A percentile compares a stretch with the other conserved stretches of the same genome.
Evolutionary conservation across 1,139 yeast genomes (phyloP).

Genomic region (Saccharomycopsis crataegensis): DNA sequence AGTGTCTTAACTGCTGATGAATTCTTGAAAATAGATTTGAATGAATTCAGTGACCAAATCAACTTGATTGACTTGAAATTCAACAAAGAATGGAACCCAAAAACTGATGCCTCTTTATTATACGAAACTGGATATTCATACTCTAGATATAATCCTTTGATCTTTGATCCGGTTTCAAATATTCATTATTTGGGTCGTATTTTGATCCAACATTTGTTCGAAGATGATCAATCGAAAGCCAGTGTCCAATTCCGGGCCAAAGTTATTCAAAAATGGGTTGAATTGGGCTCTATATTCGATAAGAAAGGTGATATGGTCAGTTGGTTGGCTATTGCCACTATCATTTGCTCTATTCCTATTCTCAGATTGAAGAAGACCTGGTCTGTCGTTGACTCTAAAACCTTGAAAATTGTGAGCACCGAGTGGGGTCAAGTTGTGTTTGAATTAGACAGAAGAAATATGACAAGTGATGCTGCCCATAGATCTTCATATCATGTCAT

Average conservation of each 20-base stretch:
- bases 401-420: conserved; percentile 56
- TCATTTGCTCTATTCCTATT: conserved; percentile 76
- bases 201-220: conserved; percentile 62
- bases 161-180: conserved; percentile 61
- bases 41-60: conserved; percentile 47
- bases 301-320: conserved; percentile 88
- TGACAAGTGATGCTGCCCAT: conserved; percentile 44
- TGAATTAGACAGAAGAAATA: conserved; percentile 73
- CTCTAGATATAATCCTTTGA: conserved; percentile 47
- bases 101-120: conserved; percentile 51
- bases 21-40: conserved; percentile 41
- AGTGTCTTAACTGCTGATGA: conserved; percentile 25
- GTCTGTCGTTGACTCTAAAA: conserved; percentile 60
- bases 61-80: conserved; percentile 52
- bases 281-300: conserved; percentile 71
- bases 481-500: conserved; percentile 54
- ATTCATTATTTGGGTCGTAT: conserved; percentile 73
- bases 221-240: conserved; percentile 23
- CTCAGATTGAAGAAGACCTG: conserved; percentile 69
- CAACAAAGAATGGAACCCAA: conserved; percentile 67
- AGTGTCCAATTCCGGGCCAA: conserved; percentile 38
- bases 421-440: conserved; percentile 95
- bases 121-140: conserved; percentile 36
- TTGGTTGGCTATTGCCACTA: conserved; percentile 87
- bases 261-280: conserved; percentile 76